Evolutionary conservation across 768 basidiomycete genomes (phyloP), one percentile per base, ranked within the genome.

Genomic region (Trametes cingulata): DNA sequence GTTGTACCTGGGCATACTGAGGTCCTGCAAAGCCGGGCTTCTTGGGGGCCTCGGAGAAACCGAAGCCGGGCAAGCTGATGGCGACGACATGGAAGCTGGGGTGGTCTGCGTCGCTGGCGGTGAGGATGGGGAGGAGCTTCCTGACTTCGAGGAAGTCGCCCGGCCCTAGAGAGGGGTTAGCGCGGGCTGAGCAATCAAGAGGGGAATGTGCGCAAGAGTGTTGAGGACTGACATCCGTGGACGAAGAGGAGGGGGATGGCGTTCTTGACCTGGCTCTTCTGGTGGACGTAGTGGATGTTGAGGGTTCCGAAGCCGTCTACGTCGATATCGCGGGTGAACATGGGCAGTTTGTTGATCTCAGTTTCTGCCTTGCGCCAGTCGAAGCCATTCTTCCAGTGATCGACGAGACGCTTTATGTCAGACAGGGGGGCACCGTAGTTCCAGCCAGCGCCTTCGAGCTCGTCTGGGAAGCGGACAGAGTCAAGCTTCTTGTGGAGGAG

Each of bases 11-110:
- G 1, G 84, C 84, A 49, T 81, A 85, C 47, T 86, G 83, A n/a
- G 68, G 60, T 0, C 72, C 35, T 9, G 63, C 66, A 61, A 87
- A 87, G 0, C 85, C 84, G 58, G 76, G 76, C 67, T 80, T 80
- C 49, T 68, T 81, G 0, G 83, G 79, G 0, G 79, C 82, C 42
- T 84, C 78, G 0, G 86, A 86, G 69, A 86, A 87, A 0, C 84
- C 86, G 68, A 72, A 88, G 0, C 84, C 84, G 9, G 85, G 87
- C 15, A 87, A 64, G 64, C 85, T 82, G 36, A 79, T 62, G 0
- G 81, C 82, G 0, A 88, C 83, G 20, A 88, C 83, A 62, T 87
- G 84, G 68, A 88, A 88, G 51, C 78, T 82, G 1, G 85, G 85
- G 5, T 81, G 75, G 0, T 76, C 71, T 1, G 73, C 55, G 1